Conservation (phyloP, 1,284 basidiomycete species). For the Mycena sp. region DNA sequence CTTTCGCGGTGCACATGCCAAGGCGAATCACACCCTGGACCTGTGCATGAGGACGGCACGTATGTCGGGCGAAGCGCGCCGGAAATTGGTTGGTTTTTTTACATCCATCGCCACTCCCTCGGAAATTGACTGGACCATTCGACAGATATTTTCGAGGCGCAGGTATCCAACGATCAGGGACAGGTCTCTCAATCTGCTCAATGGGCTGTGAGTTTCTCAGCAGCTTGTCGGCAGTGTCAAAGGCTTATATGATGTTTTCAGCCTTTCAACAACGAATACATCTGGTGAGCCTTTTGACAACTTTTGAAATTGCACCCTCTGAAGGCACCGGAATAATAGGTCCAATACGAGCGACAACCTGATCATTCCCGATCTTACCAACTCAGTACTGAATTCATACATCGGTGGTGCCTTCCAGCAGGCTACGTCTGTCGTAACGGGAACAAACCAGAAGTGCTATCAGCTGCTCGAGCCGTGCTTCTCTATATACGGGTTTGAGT, state of each 20-base stretch:
- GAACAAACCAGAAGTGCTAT: constrained; percentile 63
- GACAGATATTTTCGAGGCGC: constrained; percentile 33
- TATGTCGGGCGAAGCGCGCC: constrained; percentile 83
- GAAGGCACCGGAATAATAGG: constrained; percentile 19
- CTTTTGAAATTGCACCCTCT: neutral
- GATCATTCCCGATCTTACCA: constrained; percentile 58
- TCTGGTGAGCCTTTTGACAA: constrained; percentile 39
- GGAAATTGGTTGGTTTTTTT: constrained; percentile 66
- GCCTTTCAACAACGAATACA: constrained; percentile 71
- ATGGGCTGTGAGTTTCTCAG: constrained; percentile 68
- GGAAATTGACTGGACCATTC: constrained; percentile 2
- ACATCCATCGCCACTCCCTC: neutral
- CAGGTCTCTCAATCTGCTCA: constrained; percentile 78
- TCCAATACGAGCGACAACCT: constrained; percentile 61
- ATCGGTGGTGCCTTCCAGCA: constrained; percentile 75
- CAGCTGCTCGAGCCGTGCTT: constrained; percentile 57
- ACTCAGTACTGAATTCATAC: constrained; percentile 65
- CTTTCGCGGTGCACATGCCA: constrained; percentile 86
- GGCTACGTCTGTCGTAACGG: constrained; percentile 68
- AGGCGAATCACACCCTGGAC: constrained; percentile 83
- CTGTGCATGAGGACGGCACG: constrained; percentile 66
- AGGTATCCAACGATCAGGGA: constrained; percentile 51
- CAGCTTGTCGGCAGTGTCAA: constrained; percentile 17
- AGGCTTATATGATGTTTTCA: constrained; percentile 24
- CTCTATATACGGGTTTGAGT: constrained; percentile 66